Percentiles rank a stretch among this genome's conserved stretches.
Conservation (phyloP, 306 rosid species). For the Phaseolus lunatus region DNA sequence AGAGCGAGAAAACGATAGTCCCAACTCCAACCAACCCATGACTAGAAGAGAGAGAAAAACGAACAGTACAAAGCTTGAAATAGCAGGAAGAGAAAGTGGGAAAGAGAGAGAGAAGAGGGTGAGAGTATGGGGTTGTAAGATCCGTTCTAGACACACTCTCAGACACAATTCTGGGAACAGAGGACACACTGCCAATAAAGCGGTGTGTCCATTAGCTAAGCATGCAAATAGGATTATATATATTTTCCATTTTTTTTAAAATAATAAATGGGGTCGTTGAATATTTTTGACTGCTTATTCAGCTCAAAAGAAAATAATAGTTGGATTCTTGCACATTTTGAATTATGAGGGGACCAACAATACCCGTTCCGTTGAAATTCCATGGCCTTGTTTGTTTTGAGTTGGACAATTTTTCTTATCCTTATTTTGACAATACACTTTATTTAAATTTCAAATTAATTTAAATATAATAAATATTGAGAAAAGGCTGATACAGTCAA, state of each 20-base stretch:
- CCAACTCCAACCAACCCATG: slow-evolving; percentile 37
- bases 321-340: slow-evolving; percentile 37
- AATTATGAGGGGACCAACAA: slow-evolving; percentile 39
- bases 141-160: slow-evolving; percentile 66
- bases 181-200: slow-evolving; percentile 62
- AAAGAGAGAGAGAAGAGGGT: not conserved
- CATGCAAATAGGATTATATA: slow-evolving; percentile 57
- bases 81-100: not conserved
- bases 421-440: not conserved
- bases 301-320: slow-evolving; percentile 20
- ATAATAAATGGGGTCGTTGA: not conserved
- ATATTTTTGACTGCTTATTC: slow-evolving; percentile 34
- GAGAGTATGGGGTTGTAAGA: slow-evolving; percentile 53
- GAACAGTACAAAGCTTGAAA: slow-evolving; percentile 1
- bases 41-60: slow-evolving; percentile 25
- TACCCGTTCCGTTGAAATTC: slow-evolving; percentile 51
- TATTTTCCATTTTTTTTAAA: not conserved
- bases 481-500: too few species aligned
- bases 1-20: slow-evolving; percentile 62
- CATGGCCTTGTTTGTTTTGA: slow-evolving; percentile 36
- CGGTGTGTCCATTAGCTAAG: slow-evolving; percentile 72
- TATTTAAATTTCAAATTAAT: slow-evolving; percentile 22
- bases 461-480: not conserved
- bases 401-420: slow-evolving; percentile 26
- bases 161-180: slow-evolving; percentile 55